Evolutionary conservation across 2,329 filamentous ascomycete species (phyloP).

Genomic region (Neurospora sp.): DNA sequence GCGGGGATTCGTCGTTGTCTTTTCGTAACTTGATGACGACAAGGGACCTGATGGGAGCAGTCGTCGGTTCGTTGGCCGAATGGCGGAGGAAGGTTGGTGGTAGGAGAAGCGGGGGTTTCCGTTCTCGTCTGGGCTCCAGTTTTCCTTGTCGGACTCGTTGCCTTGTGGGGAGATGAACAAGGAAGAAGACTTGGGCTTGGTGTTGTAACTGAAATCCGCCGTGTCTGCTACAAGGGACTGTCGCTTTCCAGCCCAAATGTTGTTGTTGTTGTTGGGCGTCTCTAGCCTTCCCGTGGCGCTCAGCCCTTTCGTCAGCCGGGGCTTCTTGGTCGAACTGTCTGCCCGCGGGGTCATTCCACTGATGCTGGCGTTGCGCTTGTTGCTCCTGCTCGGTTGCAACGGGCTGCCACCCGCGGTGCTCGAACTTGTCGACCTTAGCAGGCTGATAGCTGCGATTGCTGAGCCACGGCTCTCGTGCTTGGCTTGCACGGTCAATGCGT

Average conservation of each 20-base stretch:
- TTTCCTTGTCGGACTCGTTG: conserved; percentile 90
- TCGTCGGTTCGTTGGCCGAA: conserved; percentile 17
- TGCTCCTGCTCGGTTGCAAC: conserved; percentile 41
- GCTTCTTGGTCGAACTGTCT: conserved; percentile 41
- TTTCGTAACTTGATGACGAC: conserved; percentile 8
- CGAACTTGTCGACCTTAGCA: conserved; percentile 63
- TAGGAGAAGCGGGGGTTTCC: conserved; percentile 25
- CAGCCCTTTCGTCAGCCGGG: conserved; percentile 48
- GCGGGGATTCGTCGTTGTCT: conserved; percentile 25
- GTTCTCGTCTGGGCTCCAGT: conserved; percentile 56
- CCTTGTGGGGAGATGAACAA: conserved; percentile 34
- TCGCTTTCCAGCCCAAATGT: conserved; percentile 12
- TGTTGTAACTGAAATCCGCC: conserved; percentile 8
- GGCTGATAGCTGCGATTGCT: conserved; percentile 69
- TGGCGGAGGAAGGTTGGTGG: conserved; percentile 6
- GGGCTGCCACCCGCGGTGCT: conserved; percentile 31
- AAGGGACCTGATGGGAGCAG: conserved; percentile 26
- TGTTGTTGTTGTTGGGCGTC: conserved; percentile 27
- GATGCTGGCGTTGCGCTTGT: conserved; percentile 52
- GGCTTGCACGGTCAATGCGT: conserved; percentile 69
- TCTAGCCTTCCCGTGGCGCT: conserved; percentile 57
- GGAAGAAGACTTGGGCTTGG: conserved; percentile 34
- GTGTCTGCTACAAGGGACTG: background rate
- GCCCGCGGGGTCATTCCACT: conserved; percentile 20
- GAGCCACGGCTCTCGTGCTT: conserved; percentile 71